Conservation (phyloP, 345 rosid species). For the Melaleuca quinquenervia region DNA sequence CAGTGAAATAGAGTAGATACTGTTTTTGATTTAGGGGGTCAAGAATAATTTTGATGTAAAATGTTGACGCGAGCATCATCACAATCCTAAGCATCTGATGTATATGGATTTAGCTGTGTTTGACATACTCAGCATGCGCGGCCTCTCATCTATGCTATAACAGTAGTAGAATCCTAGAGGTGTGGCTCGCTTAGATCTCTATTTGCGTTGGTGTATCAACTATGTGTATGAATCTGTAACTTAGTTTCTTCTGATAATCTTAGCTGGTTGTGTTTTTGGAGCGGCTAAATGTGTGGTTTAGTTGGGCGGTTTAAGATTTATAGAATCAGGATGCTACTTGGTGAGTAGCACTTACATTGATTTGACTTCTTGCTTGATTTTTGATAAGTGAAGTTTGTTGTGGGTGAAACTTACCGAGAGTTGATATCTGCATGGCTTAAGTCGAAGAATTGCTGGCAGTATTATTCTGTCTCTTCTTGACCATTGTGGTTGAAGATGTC, state of each 20-base stretch:
- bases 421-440: not conserved
- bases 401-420: not conserved
- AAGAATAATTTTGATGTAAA: not conserved
- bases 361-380: not conserved
- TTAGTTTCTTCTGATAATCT: not conserved
- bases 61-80: not conserved
- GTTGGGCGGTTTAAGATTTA: not conserved
- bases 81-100: not conserved
- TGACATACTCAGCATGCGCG: not conserved
- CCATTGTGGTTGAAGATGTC: not conserved
- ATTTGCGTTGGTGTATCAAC: not conserved
- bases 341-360: not conserved
- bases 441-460: not conserved
- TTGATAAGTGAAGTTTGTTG: not conserved
- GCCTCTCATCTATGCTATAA: no score
- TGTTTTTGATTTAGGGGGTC: not conserved
- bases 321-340: not conserved
- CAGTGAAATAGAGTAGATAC: not conserved
- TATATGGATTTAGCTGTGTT: not conserved
- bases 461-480: not conserved
- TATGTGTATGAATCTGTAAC: not conserved
- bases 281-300: not conserved
- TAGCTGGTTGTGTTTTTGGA: not conserved
- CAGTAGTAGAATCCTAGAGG: not conserved
- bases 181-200: not conserved